Base-by-base conservation (phyloP, 2,329 filamentous ascomycete species). In the Penicillium griseofulvum region DNA sequence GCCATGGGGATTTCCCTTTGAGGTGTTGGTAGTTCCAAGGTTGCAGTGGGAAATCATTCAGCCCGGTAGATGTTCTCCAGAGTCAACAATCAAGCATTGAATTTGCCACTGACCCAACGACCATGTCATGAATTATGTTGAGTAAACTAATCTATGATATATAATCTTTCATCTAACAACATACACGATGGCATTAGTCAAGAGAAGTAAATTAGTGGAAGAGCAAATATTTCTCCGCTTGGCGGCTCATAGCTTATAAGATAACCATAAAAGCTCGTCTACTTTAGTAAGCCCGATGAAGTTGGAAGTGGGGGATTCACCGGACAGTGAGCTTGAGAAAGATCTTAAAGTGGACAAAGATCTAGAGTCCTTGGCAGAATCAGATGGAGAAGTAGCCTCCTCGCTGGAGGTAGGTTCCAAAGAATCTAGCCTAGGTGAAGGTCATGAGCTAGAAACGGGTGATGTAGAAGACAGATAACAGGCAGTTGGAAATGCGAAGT, bases 201-300 rank as follows among this genome's bases (percentile, higher is more conserved):
- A 34, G 37, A 17, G 39, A 55, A 43, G 19, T 10, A 34, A 26
- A 29, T 29, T 24, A 43, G 37, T 26, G 33, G 38, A 28, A 31
- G 50, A 58, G 49, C 46, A 61, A 62, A 46, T 54, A 54, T 64
- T 61, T 62, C 58, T 59, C 58, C 55, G 49, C 56, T 39, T 46
- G 41, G 44, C 55, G 54, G 54, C 47, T 61, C 52, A 56, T 57
- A n/a, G n/a, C n/a, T n/a, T n/a, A n/a, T n/a, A n/a, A n/a, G n/a
- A n/a, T n/a, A n/a, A n/a, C n/a, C n/a, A n/a, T n/a, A n/a, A n/a
- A n/a, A n/a, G n/a, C n/a, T n/a, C n/a, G n/a, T n/a, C n/a, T n/a
- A n/a, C n/a, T n/a, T n/a, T n/a, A n/a, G n/a, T n/a, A n/a, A n/a
- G n/a, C n/a, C n/a, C n/a, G n/a, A n/a, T n/a, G n/a, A n/a, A n/a